Base-by-base conservation (phyloP, 1,139 yeast genomes). In the Yamadazyma songkhlaensis region DNA sequence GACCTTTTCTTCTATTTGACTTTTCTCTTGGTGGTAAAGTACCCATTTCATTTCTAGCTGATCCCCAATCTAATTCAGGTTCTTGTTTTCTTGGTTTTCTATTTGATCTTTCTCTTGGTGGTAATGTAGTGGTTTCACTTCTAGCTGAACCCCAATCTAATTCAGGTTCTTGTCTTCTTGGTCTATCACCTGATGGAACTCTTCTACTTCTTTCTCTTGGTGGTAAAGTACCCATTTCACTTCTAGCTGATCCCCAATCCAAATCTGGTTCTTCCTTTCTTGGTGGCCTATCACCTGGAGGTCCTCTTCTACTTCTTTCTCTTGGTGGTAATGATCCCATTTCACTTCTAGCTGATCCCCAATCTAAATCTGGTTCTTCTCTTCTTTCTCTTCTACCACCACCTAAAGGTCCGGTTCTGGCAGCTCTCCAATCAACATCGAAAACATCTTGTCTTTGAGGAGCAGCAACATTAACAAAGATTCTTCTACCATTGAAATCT, bases 401-500 rank as follows among this genome's bases (percentile, higher is more conserved):
- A 6, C 55, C 51, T 28, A 55, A 41, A 31, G 58, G 51, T 14
- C 74, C 73, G 40, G 69, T 54, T 62, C 80, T 62, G 39, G 62
- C 54, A 11, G 64, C 54, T 54, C 68, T 63, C 76, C 76, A 70
- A 55, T 68, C 74, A 49, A 67, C 60, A 38, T 70, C 75, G 39
- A 67, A 66, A 15, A 60, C 67, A 34, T 71, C 75, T 38, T 66
- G 74, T 51, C 71, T 80, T 51, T 77, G 82, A 45, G 95, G 95
- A 42, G 95, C 96, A 36, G 97, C 97, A 41, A 92, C 97, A 49
- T 81, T 79, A 40, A 94, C 87, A 49, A 79, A 86, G 46, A 88
- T 77, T 52, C 80, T 79, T 67, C 96, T 82, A 39, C 89, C 94
- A 43, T 76, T 75, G 54, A 87, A 71, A 45, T 77, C 81, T 40